phyloP scores from a whole-genome alignment of 2,329 filamentous ascomycete species.

The Diaporthe eres region DNA sequence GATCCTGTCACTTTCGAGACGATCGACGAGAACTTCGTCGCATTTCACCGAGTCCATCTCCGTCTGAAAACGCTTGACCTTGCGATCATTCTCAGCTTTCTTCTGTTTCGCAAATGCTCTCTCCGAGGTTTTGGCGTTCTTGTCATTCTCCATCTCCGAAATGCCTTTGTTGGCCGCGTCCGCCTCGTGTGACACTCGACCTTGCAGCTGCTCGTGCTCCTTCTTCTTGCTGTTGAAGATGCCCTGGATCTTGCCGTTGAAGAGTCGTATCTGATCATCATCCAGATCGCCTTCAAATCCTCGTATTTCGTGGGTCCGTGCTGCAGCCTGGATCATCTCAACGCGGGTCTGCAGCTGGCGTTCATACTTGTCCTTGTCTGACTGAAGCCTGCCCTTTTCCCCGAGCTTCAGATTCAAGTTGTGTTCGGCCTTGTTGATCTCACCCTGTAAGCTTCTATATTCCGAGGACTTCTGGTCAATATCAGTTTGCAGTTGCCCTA shows the following conservation, averaged over 20 bases:
- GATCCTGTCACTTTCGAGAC: slow-evolving; percentile 80
- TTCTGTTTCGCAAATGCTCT: slow-evolving; percentile 81
- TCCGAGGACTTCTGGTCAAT: slow-evolving; percentile 73
- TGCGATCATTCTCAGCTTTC: slow-evolving; percentile 80
- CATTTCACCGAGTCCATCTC: slow-evolving; percentile 81
- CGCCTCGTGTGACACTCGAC: slow-evolving; percentile 80
- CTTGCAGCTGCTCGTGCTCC: slow-evolving; percentile 80
- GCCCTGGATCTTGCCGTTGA: slow-evolving; percentile 83
- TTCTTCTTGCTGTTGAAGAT: slow-evolving; percentile 83
- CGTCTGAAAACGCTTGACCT: slow-evolving; percentile 75
- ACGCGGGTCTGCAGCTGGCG: slow-evolving; percentile 80
- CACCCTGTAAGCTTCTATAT: slow-evolving; percentile 75
- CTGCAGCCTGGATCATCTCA: slow-evolving; percentile 82
- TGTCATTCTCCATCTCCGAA: slow-evolving; percentile 80
- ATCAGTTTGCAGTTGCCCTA: slow-evolving; percentile 75
- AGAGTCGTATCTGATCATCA: slow-evolving; percentile 80
- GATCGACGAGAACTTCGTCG: slow-evolving; percentile 87
- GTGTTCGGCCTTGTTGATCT: slow-evolving; percentile 60
- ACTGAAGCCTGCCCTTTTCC: slow-evolving; percentile 84
- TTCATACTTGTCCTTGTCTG: slow-evolving; percentile 89
- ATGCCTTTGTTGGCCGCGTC: slow-evolving; percentile 80
- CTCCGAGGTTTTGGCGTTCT: slow-evolving; percentile 79
- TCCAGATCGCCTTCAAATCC: slow-evolving; percentile 86
- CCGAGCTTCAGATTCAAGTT: slow-evolving; percentile 67
- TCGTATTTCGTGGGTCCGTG: slow-evolving; percentile 82